These are phyloP conservation scores for Phytophthora quininea DNA, from an alignment of 352 stramenopile genomes.

Conservation along the genomic window DNA sequence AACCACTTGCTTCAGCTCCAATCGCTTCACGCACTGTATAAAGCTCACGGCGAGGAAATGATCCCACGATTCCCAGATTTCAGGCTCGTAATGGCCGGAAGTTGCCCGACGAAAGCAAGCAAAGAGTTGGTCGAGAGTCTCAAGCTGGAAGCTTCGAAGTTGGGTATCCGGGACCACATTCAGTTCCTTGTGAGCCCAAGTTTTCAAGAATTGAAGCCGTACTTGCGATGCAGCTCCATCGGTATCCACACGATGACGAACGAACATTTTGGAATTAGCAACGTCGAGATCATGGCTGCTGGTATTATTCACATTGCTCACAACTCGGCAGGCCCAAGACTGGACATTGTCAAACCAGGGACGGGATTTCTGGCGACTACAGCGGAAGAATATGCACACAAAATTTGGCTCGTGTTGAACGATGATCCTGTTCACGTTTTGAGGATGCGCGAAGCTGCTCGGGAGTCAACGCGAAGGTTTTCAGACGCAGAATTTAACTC, in stretches of 20 bases:
- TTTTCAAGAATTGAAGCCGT: constrained; percentile 88
- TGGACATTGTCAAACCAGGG: constrained; percentile 85
- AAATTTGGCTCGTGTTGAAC: constrained; percentile 40
- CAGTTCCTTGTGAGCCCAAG: constrained; percentile 94
- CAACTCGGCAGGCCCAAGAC: constrained; percentile 94
- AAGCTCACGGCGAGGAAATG: neutral
- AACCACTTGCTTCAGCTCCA: constrained; percentile 76
- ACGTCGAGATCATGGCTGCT: constrained; percentile 98
- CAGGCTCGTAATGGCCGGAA: neutral
- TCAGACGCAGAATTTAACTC: constrained; percentile 58
- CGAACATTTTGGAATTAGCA: constrained; percentile 99
- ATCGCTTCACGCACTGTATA: neutral
- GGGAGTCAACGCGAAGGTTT: constrained; percentile 47
- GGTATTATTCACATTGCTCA: constrained; percentile 95
- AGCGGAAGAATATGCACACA: constrained; percentile 81
- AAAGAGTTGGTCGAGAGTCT: neutral
- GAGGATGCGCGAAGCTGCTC: constrained; percentile 33
- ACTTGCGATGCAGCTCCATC: constrained; percentile 77
- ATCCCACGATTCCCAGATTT: neutral
- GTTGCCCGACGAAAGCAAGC: neutral
- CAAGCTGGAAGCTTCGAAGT: constrained; percentile 58
- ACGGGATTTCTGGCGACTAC: constrained; percentile 77
- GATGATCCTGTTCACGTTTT: neutral
- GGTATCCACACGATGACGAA: constrained; percentile 99
- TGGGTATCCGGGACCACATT: constrained; percentile 62